phyloP scores from a whole-genome alignment of 1,284 basidiomycete species.

The Lignosus rhinocerotis region DNA sequence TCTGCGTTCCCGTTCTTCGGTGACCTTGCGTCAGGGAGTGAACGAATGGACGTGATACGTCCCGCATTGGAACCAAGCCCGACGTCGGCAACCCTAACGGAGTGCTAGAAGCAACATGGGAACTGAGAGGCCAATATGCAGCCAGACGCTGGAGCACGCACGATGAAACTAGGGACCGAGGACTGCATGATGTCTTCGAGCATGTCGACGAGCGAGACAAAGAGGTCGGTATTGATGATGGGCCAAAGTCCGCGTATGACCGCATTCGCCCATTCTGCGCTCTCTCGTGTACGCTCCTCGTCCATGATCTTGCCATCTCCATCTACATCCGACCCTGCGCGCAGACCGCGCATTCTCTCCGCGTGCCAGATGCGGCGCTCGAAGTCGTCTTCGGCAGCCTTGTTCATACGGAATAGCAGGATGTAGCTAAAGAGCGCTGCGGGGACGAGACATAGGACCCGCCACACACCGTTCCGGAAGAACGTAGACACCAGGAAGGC shows the following conservation, averaged over 20 bases:
- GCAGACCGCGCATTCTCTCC: slow-evolving; percentile 38
- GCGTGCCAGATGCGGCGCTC: slow-evolving; percentile 39
- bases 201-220: slow-evolving; percentile 38
- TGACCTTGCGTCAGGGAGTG: slow-evolving; percentile 32
- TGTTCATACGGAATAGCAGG: slow-evolving; percentile 34
- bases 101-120: slow-evolving; percentile 28
- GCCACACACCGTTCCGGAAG: slow-evolving; percentile 30
- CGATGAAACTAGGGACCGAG: slow-evolving; percentile 38
- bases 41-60: slow-evolving; percentile 39
- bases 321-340: slow-evolving; percentile 34
- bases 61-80: slow-evolving; percentile 38
- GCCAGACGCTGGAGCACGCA: slow-evolving; percentile 21
- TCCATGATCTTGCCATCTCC: slow-evolving; percentile 32
- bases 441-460: slow-evolving; percentile 27
- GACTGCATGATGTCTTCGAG: slow-evolving; percentile 45
- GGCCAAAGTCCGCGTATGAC: slow-evolving; percentile 40
- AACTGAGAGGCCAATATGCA: not conserved
- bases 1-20: slow-evolving; percentile 6
- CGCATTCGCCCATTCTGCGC: slow-evolving; percentile 42
- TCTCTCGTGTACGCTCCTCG: slow-evolving; percentile 39
- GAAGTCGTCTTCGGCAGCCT: slow-evolving; percentile 32
- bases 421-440: slow-evolving; percentile 32
- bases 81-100: slow-evolving; percentile 38
- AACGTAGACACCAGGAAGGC: slow-evolving; percentile 29
- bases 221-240: slow-evolving; percentile 40